phyloP scores from a whole-genome alignment of 345 rosid genomes.

The Camelina sativa region DNA sequence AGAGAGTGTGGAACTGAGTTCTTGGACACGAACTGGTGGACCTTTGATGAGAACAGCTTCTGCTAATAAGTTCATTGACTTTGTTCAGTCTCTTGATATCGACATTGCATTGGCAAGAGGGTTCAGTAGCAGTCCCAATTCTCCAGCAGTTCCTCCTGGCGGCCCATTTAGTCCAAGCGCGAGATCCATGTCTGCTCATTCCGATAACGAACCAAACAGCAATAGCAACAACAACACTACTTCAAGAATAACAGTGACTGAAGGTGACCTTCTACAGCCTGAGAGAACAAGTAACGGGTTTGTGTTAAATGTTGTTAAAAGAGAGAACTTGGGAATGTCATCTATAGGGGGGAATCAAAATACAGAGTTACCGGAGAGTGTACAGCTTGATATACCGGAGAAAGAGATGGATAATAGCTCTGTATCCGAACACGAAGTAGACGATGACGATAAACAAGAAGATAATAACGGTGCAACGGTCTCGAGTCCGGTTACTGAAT shows the following conservation, averaged over 20 bases:
- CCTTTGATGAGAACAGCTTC: constrained; percentile 97
- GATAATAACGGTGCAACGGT: background rate
- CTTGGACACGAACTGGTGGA: constrained; percentile 98
- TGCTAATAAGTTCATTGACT: constrained; percentile 79
- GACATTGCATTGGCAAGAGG: constrained; percentile 62
- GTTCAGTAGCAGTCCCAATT: constrained; percentile 53
- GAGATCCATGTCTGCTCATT: constrained; percentile 46
- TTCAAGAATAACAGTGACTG: constrained; percentile 74
- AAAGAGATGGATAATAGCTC: constrained; percentile 76
- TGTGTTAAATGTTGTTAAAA: constrained; percentile 74
- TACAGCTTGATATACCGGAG: constrained; percentile 72
- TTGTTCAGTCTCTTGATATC: constrained; percentile 68
- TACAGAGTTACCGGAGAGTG: constrained; percentile 61
- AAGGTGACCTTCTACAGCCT: constrained; percentile 88
- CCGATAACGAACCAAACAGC: constrained; percentile 51
- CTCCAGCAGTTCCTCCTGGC: constrained; percentile 47
- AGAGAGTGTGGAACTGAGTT: constrained; percentile 68
- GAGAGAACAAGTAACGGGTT: constrained; percentile 75
- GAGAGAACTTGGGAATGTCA: constrained; percentile 56
- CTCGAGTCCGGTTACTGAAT: constrained; percentile 14
- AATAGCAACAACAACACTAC: constrained; percentile 39
- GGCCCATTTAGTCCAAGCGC: constrained; percentile 43
- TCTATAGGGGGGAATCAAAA: constrained; percentile 50
- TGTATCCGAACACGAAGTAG: constrained; percentile 59
- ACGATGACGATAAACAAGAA: constrained; percentile 35